Conservation (phyloP, 768 basidiomycete species). For the Leccinum uliginosum region DNA sequence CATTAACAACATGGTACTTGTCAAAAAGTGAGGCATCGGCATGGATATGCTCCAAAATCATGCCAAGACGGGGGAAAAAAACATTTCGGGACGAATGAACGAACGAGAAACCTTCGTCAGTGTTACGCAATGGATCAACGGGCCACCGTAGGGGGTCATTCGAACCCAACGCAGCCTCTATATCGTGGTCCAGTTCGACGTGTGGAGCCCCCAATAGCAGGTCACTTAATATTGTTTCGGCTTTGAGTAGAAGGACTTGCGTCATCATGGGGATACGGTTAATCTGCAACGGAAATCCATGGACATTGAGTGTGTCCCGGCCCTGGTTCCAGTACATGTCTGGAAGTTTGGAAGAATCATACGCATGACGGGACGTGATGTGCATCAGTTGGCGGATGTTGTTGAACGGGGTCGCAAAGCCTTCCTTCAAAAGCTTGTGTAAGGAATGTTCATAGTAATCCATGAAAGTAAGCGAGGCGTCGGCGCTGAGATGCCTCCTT, state of each 20-base stretch:
- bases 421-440: not conserved
- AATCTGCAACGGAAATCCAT: not conserved
- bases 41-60: not conserved
- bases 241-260: not conserved
- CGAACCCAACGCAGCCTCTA: not conserved
- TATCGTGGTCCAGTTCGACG: no score
- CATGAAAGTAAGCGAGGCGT: no score
- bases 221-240: not conserved
- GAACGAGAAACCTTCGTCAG: not conserved
- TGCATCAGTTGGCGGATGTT: not conserved
- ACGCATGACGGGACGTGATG: not conserved
- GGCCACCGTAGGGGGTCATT: not conserved
- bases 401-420: not conserved
- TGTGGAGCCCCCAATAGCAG: not conserved
- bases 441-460: not conserved
- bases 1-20: not conserved
- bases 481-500: no score
- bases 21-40: not conserved
- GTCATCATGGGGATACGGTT: not conserved
- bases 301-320: not conserved
- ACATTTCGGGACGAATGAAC: not conserved
- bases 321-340: not conserved
- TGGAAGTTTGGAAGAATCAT: not conserved
- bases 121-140: not conserved
- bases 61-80: not conserved